Evolutionary conservation across 1,139 yeast species (phyloP).

Genomic region (Yamadazyma friedrichii): DNA sequence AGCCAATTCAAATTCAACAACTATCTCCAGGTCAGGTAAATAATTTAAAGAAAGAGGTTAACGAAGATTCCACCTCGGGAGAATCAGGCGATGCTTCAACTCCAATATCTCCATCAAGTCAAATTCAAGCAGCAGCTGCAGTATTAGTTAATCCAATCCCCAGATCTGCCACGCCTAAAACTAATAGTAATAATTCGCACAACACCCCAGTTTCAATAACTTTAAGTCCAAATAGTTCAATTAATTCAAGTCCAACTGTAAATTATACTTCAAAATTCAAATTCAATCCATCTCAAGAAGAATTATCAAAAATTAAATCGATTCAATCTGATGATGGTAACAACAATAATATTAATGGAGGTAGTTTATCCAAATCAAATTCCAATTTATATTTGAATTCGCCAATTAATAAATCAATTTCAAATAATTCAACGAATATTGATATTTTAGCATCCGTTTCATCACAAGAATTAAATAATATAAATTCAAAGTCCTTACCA

Average conservation of each 20-base stretch:
- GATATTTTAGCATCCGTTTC: constrained; percentile 82
- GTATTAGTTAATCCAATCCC: constrained; percentile 7
- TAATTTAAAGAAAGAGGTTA: neutral
- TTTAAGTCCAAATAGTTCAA: constrained; percentile 6
- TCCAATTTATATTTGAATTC: constrained; percentile 5
- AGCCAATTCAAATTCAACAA: neutral
- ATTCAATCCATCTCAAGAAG: constrained; percentile 8
- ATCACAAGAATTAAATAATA: constrained; percentile 63
- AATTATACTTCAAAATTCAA: constrained; percentile 5
- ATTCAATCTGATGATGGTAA: constrained; percentile 12
- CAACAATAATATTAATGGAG: neutral
- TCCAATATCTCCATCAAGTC: constrained; percentile 1
- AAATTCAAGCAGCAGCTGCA: constrained; percentile 9
- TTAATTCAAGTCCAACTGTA: constrained; percentile 7
- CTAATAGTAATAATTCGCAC: neutral
- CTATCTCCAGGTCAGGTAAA: too few relatives aligned
- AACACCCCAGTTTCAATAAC: neutral
- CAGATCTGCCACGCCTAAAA: constrained; percentile 6
- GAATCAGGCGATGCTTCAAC: neutral
- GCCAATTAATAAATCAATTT: constrained; percentile 8
- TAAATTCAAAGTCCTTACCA: constrained; percentile 61
- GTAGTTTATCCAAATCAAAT: constrained; percentile 2
- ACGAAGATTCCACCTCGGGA: neutral
- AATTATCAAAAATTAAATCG: constrained; percentile 10
- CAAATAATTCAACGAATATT: constrained; percentile 46